Percentiles rank a stretch among this genome's conserved stretches.
These are phyloP conservation scores for Boletus mariae DNA, from an alignment of 1,284 basidiomycete species.

Conservation along the genomic window DNA sequence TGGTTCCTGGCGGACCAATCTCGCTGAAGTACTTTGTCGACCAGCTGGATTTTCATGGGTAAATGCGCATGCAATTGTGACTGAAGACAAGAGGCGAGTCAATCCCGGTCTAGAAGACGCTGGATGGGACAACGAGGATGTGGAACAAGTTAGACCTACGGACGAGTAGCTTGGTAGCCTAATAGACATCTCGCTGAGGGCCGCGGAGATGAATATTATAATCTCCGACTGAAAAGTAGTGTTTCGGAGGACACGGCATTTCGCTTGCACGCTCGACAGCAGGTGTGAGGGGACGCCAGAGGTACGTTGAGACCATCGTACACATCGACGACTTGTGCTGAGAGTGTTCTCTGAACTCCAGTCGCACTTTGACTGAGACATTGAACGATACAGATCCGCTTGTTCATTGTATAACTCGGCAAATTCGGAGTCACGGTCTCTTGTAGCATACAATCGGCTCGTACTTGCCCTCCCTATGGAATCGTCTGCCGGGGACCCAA, in stretches of 20 bases:
- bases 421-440: slow-evolving; percentile 33
- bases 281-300: slow-evolving; percentile 2
- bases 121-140: slow-evolving; percentile 28
- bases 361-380: slow-evolving; percentile 7
- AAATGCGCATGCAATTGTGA: slow-evolving; percentile 49
- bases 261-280: slow-evolving; percentile 15
- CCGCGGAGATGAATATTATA: slow-evolving; percentile 24
- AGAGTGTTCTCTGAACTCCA: slow-evolving; percentile 10
- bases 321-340: slow-evolving; percentile 12
- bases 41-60: slow-evolving; percentile 72
- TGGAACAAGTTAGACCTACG: slow-evolving; percentile 15
- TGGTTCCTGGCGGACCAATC: slow-evolving; percentile 66
- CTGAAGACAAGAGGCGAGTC: slow-evolving; percentile 63
- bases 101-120: slow-evolving; percentile 52
- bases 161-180: slow-evolving; percentile 30
- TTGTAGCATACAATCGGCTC: slow-evolving; percentile 25
- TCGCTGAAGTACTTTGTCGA: slow-evolving; percentile 66
- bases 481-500: slow-evolving; percentile 33
- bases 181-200: not conserved
- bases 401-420: slow-evolving; percentile 28
- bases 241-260: slow-evolving; percentile 29
- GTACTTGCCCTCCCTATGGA: slow-evolving; percentile 27
- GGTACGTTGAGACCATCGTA: slow-evolving; percentile 18
- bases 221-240: slow-evolving; percentile 26
- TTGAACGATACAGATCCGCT: slow-evolving; percentile 11